Percentiles rank a stretch among this genome's conserved stretches.
Conservation (phyloP, 768 basidiomycete species). For the Russula earlei region DNA sequence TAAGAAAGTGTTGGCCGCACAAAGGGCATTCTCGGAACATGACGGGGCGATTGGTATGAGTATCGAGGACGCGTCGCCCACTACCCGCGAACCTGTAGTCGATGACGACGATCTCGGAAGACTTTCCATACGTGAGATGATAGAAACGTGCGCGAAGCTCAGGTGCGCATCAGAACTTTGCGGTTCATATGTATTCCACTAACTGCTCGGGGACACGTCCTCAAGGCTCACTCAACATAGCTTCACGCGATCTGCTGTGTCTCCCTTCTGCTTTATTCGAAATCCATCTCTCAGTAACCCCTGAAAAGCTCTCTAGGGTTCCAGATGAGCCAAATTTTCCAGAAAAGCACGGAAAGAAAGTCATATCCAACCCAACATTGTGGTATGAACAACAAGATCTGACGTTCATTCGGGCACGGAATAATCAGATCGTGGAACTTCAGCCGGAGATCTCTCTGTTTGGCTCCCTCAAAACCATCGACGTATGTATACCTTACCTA, state of each 20-base stretch:
- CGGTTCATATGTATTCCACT: constrained; percentile 28
- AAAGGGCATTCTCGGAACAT: constrained; percentile 19
- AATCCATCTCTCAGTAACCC: constrained; percentile 66
- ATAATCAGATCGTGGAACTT: constrained; percentile 69
- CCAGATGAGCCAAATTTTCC: constrained; percentile 46
- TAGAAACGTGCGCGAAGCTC: constrained; percentile 69
- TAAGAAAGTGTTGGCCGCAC: constrained; percentile 41
- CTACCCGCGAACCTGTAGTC: constrained; percentile 24
- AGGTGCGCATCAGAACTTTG: constrained; percentile 38
- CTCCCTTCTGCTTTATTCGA: constrained; percentile 73
- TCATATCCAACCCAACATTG: constrained; percentile 38
- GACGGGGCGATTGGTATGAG: constrained; percentile 31
- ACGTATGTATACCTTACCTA: constrained; percentile 39
- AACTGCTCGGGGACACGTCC: constrained; percentile 38
- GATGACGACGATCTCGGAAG: constrained; percentile 49
- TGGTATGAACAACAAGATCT: constrained; percentile 81
- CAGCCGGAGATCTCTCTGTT: constrained; percentile 80
- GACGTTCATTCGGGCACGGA: constrained; percentile 65
- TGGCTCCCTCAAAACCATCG: constrained; percentile 69
- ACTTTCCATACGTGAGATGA: constrained; percentile 60
- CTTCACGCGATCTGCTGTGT: constrained; percentile 62
- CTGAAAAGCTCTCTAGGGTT: constrained; percentile 58
- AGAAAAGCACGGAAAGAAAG: constrained; percentile 27
- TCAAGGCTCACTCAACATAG: constrained; percentile 66
- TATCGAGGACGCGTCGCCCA: constrained; percentile 43